Base-by-base conservation (phyloP, 169 alveolate genomes). In the Plasmodium gallinaceum region DNA sequence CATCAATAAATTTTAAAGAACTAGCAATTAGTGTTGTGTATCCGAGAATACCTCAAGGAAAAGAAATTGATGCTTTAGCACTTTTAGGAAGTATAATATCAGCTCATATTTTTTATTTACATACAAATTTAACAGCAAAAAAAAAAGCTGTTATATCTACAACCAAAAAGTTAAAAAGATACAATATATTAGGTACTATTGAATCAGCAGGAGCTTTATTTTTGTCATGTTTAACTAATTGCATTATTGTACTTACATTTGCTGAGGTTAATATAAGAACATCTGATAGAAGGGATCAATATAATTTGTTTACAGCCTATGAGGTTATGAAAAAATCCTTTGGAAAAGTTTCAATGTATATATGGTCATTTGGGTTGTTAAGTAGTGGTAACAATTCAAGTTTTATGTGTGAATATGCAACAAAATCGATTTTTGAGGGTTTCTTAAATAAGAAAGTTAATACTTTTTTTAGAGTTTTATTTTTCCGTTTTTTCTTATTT, bases 331-430 rank as follows among this genome's bases (percentile, higher is more conserved):
- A 70, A 51, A 83, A 83, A 48, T 83, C 80, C 5, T 83, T 83
- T 83, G 91, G 91, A 8, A 83, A 66, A 18, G 52, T 70, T 20
- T 83, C 91, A 3, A 83, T 83, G 85, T 83, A 83, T 68, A 83
- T 83, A 68, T 83, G 91, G 91, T 83, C 91, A n/a, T 83, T 83
- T 69, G 91, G 91, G 10, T 42, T 83, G 46, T 62, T 83, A 83
- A 83, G 91, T 69, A 83, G 91, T 83, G 91, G 91, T 8, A 83
- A 83, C 18, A 83, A 83, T 61, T 68, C 91, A 26, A 83, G 91
- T 62, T 83, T 83, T 57, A 83, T 83, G 91, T 83, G 91, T 71
- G 91, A 83, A 24, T 83, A 83, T 83, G 91, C 91, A 9, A 54
- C 91, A n/a, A 83, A 83, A 26, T 83, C 91, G 0, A 83, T 83